A percentile compares a stretch with the other conserved stretches of the same genome.
Conservation (phyloP, 139 green algal genomes). For the Tetradesmus obliquus region DNA sequence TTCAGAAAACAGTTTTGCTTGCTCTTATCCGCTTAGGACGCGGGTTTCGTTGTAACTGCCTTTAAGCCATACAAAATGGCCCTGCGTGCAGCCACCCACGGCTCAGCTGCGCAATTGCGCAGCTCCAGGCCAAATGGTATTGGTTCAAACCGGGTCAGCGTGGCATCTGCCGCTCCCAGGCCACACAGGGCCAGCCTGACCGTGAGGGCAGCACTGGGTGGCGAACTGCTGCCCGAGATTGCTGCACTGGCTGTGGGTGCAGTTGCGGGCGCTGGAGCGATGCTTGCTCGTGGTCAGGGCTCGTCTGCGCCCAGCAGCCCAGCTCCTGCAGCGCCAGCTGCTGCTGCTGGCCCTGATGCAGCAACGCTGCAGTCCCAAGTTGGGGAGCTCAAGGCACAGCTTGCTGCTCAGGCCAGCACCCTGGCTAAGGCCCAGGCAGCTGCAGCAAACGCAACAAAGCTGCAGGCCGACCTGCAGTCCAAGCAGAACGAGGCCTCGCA, state of each 20-base stretch:
- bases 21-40: not conserved
- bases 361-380: slow-evolving; percentile 19
- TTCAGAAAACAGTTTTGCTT: not conserved
- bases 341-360: slow-evolving; percentile 1
- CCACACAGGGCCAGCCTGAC: not conserved
- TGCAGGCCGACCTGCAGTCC: not conserved
- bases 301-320: not conserved
- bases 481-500: slow-evolving; percentile 22
- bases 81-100: not conserved
- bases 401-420: not conserved
- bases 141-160: not conserved
- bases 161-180: not conserved
- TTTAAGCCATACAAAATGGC: not conserved
- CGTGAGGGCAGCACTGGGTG: slow-evolving; percentile 1
- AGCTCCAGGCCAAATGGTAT: not conserved
- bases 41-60: not conserved
- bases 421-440: slow-evolving; percentile 8
- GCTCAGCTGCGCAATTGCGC: not conserved
- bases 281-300: not conserved
- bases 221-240: not conserved
- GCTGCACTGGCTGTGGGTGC: slow-evolving; percentile 27
- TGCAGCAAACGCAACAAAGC: slow-evolving; percentile 14
- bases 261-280: slow-evolving; percentile 10
- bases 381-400: slow-evolving; percentile 1
- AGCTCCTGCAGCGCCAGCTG: not conserved